A percentile compares a stretch with the other conserved stretches of the same genome.
Conservation (phyloP, 371 early-diverging fungal genomes). For the Syncephalis plumigaleata region DNA sequence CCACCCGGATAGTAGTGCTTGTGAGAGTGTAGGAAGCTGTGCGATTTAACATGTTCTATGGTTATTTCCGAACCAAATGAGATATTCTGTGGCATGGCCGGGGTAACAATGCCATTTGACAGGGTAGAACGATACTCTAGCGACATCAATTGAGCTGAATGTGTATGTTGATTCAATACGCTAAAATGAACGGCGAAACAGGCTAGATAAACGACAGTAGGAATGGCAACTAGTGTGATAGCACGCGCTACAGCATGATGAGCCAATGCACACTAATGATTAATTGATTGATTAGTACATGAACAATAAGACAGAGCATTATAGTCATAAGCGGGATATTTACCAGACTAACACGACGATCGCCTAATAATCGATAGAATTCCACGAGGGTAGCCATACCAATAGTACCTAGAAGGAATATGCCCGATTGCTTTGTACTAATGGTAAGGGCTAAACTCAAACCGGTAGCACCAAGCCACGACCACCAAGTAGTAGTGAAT, state of each 20-base stretch:
- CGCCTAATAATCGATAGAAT: conserved; percentile 74
- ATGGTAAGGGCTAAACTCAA: conserved; percentile 44
- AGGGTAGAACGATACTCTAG: conserved; percentile 54
- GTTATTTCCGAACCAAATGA: conserved; percentile 64
- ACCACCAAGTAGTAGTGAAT: conserved; percentile 45
- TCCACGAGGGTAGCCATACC: conserved; percentile 74
- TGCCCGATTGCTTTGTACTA: conserved; percentile 82
- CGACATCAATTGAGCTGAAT: conserved; percentile 67
- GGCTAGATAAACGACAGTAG: conserved; percentile 56
- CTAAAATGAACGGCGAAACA: conserved; percentile 71
- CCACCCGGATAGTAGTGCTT: conserved; percentile 53
- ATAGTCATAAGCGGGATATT: conserved; percentile 17
- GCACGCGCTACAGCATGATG: conserved; percentile 31
- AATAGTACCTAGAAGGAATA: conserved; percentile 72
- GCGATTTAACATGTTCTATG: conserved; percentile 51
- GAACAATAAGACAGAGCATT: not conserved
- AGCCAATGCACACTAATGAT: conserved; percentile 9
- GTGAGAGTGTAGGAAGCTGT: conserved; percentile 82
- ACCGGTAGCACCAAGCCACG: conserved; percentile 56
- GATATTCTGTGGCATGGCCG: conserved; percentile 30
- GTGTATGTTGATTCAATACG: conserved; percentile 39
- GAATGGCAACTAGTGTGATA: conserved; percentile 53
- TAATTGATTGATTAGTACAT: not conserved
- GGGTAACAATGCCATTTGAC: conserved; percentile 9
- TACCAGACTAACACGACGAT: conserved; percentile 32